These are phyloP conservation scores for Phytophthora aleatoria DNA, from an alignment of 352 stramenopile species.

Conservation along the genomic window DNA sequence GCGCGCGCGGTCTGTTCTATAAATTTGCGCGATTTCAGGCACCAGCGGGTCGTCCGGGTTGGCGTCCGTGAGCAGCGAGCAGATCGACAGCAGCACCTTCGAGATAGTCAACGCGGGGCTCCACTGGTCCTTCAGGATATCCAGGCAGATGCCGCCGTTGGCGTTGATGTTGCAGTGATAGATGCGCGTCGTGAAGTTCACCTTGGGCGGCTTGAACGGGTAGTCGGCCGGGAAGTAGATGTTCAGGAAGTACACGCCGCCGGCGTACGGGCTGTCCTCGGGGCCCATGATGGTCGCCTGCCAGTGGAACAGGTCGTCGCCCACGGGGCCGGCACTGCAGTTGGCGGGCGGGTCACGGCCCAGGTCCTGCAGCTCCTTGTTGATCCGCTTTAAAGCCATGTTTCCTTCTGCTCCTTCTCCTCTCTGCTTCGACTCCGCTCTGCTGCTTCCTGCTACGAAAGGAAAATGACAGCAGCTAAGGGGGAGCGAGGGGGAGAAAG, in stretches of 20 bases:
- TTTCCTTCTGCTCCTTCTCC: slow-evolving; percentile 7
- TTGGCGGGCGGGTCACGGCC: slow-evolving; percentile 97
- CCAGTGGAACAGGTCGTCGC: slow-evolving; percentile 99
- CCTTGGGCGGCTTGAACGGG: slow-evolving; percentile 98
- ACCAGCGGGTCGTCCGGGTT: slow-evolving; percentile 99
- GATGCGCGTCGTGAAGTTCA: slow-evolving; percentile 99
- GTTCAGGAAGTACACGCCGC: slow-evolving; percentile 98
- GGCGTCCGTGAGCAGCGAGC: slow-evolving; percentile 98
- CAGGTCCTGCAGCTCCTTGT: slow-evolving; percentile 96
- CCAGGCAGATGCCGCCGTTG: slow-evolving; percentile 99
- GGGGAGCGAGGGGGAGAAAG: slow-evolving; percentile 27
- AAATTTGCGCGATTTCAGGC: slow-evolving; percentile 93
- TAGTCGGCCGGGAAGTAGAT: slow-evolving; percentile 99
- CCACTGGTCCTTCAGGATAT: slow-evolving; percentile 99
- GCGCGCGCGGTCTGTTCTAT: slow-evolving; percentile 92
- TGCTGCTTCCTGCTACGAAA: slow-evolving; percentile 50
- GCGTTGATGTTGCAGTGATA: slow-evolving; percentile 99
- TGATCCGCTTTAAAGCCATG: slow-evolving; percentile 95
- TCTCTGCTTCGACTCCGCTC: slow-evolving; percentile 28
- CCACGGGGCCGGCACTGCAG: slow-evolving; percentile 97
- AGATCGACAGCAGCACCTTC: slow-evolving; percentile 99
- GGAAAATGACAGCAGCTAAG: slow-evolving; percentile 36
- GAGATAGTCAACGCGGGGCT: slow-evolving; percentile 98
- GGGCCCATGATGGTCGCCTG: slow-evolving; percentile 98
- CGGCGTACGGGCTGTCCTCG: slow-evolving; percentile 97